These are phyloP conservation scores for Hordeum marinum DNA, from an alignment of 176 grass and related monocot species.

Conservation along the genomic window DNA sequence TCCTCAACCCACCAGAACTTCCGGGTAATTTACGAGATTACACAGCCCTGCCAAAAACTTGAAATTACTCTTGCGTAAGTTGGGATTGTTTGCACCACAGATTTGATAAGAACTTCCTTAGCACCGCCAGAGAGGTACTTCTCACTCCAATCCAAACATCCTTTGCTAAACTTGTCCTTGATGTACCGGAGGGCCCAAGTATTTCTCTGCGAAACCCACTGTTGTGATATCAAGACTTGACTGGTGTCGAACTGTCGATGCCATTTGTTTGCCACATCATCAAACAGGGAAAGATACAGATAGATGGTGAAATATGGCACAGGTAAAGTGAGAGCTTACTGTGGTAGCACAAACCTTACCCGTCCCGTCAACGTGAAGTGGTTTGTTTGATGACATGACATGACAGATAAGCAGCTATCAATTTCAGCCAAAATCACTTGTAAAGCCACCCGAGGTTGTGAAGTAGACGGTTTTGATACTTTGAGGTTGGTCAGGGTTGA, in stretches of 20 bases:
- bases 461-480: background rate
- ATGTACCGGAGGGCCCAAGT: background rate
- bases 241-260: background rate
- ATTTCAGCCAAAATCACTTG: background rate
- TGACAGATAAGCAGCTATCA: background rate
- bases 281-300: background rate
- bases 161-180: background rate
- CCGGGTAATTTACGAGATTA: background rate
- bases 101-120: background rate
- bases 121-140: background rate
- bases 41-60: background rate
- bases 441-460: background rate
- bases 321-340: background rate
- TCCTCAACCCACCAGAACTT: background rate
- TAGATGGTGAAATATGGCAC: background rate
- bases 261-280: background rate
- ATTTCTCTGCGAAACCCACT: background rate
- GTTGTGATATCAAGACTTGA: background rate
- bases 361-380: background rate
- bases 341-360: background rate
- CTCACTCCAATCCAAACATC: background rate
- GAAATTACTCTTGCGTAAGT: background rate
- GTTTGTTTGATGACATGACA: conserved; percentile 1
- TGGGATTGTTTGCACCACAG: background rate
- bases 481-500: background rate